Percentiles rank a stretch among this genome's conserved stretches.
phyloP scores from a whole-genome alignment of 305 asterid species.

The Ilex paraguariensis region DNA sequence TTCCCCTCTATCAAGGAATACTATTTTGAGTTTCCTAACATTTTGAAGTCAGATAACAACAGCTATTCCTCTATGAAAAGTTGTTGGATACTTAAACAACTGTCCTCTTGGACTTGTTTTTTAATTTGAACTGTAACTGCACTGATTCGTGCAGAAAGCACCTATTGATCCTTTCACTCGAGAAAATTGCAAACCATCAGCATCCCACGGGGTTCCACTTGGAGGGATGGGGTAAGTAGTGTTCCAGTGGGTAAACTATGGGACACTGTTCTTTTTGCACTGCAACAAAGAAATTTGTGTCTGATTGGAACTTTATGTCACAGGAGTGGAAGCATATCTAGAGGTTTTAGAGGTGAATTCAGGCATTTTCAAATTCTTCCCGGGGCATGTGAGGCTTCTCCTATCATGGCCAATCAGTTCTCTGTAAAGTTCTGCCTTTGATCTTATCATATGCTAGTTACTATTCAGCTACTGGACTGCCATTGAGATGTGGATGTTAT shows the following conservation, averaged over 20 bases:
- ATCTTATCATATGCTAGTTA: constrained; percentile 6
- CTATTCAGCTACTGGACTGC: too few species aligned
- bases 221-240: constrained; percentile 98
- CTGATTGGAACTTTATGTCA: constrained; percentile 14
- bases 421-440: constrained; percentile 53
- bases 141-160: constrained; percentile 64
- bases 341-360: constrained; percentile 99
- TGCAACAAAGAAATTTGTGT: neutral
- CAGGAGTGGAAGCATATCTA: constrained; percentile 99
- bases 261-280: constrained; percentile 5
- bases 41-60: too few species aligned
- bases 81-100: too few species aligned
- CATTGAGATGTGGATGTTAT: too few species aligned
- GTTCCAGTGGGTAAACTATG: constrained; percentile 1
- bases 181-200: constrained; percentile 90
- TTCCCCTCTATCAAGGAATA: neutral
- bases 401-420: constrained; percentile 97
- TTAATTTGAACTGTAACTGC: neutral
- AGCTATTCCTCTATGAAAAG: neutral
- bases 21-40: neutral
- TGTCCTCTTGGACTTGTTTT: constrained; percentile 2
- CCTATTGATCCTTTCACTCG: constrained; percentile 95
- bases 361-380: constrained; percentile 93
- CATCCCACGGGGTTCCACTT: constrained; percentile 95
- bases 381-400: constrained; percentile 91